Conservation (phyloP, 73 alveolate species). For the Stentor coeruleus region DNA sequence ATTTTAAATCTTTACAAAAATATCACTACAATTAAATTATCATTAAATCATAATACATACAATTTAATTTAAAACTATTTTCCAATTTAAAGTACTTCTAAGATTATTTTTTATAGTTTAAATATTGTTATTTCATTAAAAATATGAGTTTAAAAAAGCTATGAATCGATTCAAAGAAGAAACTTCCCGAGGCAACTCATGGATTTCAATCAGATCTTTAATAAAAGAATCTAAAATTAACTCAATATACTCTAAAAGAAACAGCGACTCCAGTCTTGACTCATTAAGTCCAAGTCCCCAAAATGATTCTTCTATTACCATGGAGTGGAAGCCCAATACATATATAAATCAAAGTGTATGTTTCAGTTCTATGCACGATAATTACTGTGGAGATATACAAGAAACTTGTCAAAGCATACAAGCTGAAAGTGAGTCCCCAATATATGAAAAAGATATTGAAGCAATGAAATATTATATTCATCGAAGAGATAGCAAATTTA, state of each 20-base stretch:
- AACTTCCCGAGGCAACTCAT: neutral
- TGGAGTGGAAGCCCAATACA: conserved; percentile 19
- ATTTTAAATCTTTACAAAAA: too few relatives aligned
- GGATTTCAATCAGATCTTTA: conserved; percentile 5
- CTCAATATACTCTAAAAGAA: conserved; percentile 9
- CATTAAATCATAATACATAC: too few relatives aligned
- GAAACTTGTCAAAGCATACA: neutral
- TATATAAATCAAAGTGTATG: conserved; percentile 15
- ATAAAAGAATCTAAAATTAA: neutral
- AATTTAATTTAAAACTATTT: too few relatives aligned
- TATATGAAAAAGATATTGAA: conserved; percentile 9
- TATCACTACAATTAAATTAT: too few relatives aligned
- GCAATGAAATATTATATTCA: neutral
- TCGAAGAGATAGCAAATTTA: neutral
- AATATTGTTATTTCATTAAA: too few relatives aligned
- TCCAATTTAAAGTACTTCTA: too few relatives aligned
- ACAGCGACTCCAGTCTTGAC: conserved; percentile 2
- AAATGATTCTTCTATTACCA: neutral
- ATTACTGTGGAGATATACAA: neutral
- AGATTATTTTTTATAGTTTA: too few relatives aligned
- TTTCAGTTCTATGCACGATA: neutral
- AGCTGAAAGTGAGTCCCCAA: neutral
- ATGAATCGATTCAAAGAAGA: conserved; percentile 3
- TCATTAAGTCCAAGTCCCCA: conserved; percentile 11
- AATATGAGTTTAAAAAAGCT: too few relatives aligned